Base-by-base conservation (phyloP, 2,329 filamentous ascomycete genomes). In the Talaromyces amestolkiae region DNA sequence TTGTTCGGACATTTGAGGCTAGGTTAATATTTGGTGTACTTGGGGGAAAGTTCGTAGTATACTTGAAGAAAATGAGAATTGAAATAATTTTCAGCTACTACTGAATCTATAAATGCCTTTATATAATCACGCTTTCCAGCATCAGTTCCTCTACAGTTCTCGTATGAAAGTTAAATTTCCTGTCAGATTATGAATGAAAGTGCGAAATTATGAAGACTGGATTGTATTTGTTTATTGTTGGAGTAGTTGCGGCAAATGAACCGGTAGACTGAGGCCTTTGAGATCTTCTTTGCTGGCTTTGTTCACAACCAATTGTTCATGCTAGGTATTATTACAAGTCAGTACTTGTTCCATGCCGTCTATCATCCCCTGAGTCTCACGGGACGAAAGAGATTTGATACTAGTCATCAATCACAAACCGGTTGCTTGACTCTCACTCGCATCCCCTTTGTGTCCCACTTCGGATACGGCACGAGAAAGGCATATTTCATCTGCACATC, bases 401-500 rank as follows among this genome's bases (percentile, higher is more conserved):
- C 3, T n/a, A 53, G n/a, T 24, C 8, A 19, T 53, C 49, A 53
- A 53, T 11, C 11, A 39, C 0, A 9, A 17, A 5, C 9, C 24
- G 45, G 13, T 22, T 33, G 24, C 17, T 64, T 60, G 5, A 45
- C 56, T 19, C 58, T 60, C 2, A 43, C 63, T 31, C 45, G 33
- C 22, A 64, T 56, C 43, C 63, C 56, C 35, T 64, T 64, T 37
- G 63, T 59, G 5, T 54, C 35, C 63, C 63, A 60, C 37, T 54
- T 64, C 0, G 63, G 24, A 15, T 64, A 64, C 7, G 63, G 63
- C 27, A 64, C 35, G 22, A 64, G 45, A 45, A 60, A 64, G 8
- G 63, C 63, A 45, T 64, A 56, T 39, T 60, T 53, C 63, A 64
- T 64, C 19, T 64, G 54, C 56, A 64, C 63, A n/a, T 64, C 63